These are phyloP conservation scores for Groenewaldozyma salmanticensis DNA, from an alignment of 805 yeast genomes.

Conservation along the genomic window DNA sequence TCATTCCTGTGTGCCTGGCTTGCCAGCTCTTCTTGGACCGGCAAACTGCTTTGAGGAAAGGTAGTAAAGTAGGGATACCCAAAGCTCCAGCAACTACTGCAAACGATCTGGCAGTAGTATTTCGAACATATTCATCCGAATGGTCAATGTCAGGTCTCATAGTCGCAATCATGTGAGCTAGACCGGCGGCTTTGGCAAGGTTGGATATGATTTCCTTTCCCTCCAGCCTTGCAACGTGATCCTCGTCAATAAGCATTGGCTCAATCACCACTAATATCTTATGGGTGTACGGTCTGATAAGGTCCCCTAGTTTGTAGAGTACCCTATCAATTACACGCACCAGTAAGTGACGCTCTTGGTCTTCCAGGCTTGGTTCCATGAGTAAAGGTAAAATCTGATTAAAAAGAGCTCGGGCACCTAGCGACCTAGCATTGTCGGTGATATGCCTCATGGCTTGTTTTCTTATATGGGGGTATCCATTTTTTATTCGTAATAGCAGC, in stretches of 20 bases:
- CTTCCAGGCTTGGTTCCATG: slow-evolving; percentile 61
- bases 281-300: slow-evolving; percentile 63
- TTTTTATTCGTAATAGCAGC: slow-evolving; percentile 60
- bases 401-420: slow-evolving; percentile 65
- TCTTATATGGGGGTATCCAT: slow-evolving; percentile 62
- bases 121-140: slow-evolving; percentile 70
- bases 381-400: slow-evolving; percentile 67
- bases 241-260: slow-evolving; percentile 75
- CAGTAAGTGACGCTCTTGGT: slow-evolving; percentile 72
- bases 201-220: slow-evolving; percentile 72
- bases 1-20: slow-evolving; percentile 76
- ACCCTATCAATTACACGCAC: slow-evolving; percentile 68
- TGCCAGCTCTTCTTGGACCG: slow-evolving; percentile 68
- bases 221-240: slow-evolving; percentile 60
- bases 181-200: slow-evolving; percentile 72
- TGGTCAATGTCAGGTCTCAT: slow-evolving; percentile 77
- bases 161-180: slow-evolving; percentile 67
- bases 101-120: slow-evolving; percentile 64
- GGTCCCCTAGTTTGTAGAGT: slow-evolving; percentile 52
- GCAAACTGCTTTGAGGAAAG: slow-evolving; percentile 75
- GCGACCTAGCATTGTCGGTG: slow-evolving; percentile 49
- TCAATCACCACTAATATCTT: slow-evolving; percentile 63
- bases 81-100: slow-evolving; percentile 77
- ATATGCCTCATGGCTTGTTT: slow-evolving; percentile 60
- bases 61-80: slow-evolving; percentile 62